Conservation (phyloP, 2,329 filamentous ascomycete genomes). For the Scedosporium boydii region DNA sequence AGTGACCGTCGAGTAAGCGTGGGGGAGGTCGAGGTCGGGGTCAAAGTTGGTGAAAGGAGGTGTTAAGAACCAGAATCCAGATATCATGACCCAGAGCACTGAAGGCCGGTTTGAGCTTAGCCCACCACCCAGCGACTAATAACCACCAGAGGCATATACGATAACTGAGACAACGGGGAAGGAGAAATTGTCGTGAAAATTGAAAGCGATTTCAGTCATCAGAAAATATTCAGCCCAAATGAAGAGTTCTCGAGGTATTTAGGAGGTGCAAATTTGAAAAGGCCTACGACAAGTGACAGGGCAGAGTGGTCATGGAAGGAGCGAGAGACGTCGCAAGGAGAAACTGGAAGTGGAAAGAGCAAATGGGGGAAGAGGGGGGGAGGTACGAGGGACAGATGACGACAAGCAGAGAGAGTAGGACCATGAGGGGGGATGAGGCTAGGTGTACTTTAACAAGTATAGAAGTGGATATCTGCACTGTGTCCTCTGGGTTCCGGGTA, state of each 20-base stretch:
- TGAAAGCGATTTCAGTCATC: neutral
- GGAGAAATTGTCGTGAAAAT: neutral
- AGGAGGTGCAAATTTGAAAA: neutral
- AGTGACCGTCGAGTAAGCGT: neutral
- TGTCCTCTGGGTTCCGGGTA: neutral
- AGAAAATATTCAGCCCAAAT: neutral
- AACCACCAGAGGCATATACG: neutral
- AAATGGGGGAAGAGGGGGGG: neutral
- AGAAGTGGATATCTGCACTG: neutral
- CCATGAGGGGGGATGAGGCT: neutral
- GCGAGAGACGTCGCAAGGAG: neutral
- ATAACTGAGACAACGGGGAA: neutral
- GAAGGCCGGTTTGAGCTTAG: neutral
- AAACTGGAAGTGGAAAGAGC: neutral
- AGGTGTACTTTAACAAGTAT: neutral
- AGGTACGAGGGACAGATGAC: slow-evolving; percentile 3
- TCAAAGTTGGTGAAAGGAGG: neutral
- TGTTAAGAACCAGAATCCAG: neutral
- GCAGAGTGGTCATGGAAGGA: neutral
- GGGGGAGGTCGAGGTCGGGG: neutral
- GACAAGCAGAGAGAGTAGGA: slow-evolving; percentile 1
- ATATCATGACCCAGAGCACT: neutral
- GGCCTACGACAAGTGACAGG: neutral
- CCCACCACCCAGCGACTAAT: neutral
- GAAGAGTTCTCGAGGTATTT: neutral